These are phyloP conservation scores for Saccharomyces mikatae DNA, from an alignment of 805 yeast genomes.

Conservation along the genomic window DNA sequence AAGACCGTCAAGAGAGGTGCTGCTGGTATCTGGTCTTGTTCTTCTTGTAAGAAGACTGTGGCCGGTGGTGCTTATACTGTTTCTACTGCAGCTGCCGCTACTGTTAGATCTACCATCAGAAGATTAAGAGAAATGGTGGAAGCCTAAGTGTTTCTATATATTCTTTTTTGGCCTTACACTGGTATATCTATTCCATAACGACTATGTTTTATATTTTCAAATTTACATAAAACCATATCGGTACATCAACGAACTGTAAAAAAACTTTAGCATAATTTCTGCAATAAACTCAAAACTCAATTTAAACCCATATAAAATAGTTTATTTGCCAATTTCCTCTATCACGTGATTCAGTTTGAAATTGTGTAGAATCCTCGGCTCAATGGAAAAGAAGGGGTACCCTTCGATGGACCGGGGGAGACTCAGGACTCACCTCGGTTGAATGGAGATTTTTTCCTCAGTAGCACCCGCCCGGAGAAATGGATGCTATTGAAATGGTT, in stretches of 20 bases:
- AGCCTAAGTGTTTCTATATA: constrained; percentile 51
- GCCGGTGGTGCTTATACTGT: constrained; percentile 99
- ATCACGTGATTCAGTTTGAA: background rate
- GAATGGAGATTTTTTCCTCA: background rate
- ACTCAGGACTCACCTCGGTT: background rate
- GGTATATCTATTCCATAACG: background rate
- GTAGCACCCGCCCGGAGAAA: background rate
- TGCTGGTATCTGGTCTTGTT: constrained; percentile 98
- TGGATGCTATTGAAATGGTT: background rate
- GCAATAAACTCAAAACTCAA: background rate
- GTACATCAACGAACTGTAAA: background rate
- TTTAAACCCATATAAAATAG: background rate
- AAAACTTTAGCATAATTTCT: background rate
- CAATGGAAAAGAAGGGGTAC: background rate
- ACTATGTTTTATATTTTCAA: background rate
- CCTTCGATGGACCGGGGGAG: background rate
- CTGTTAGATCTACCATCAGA: constrained; percentile 99
- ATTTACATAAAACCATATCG: background rate
- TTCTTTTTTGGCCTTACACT: background rate
- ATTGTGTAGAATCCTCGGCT: background rate
- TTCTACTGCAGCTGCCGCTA: constrained; percentile 99
- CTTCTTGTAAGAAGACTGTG: constrained; percentile 88
- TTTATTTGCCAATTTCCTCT: background rate
- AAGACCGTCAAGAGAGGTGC: constrained; percentile 95
- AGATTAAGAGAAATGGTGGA: constrained; percentile 99